Conservation (phyloP, 164 flowering plant genomes). For the Hamamelis virginiana region DNA sequence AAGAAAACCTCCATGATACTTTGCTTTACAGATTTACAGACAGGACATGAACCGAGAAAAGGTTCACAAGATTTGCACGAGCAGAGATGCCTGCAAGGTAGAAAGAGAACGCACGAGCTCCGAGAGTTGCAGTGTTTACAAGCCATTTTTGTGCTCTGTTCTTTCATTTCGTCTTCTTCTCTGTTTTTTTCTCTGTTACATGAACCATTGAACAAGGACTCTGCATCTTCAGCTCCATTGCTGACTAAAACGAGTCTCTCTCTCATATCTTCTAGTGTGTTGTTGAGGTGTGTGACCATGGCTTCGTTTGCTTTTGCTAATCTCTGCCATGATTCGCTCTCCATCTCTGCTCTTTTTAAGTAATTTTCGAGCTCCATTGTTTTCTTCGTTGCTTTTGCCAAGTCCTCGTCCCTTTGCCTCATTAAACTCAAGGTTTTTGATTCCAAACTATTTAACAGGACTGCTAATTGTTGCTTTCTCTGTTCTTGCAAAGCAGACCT, state of each 20-base stretch:
- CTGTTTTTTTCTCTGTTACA: not conserved
- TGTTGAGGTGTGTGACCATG: constrained; percentile 23
- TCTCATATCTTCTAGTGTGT: constrained; percentile 8
- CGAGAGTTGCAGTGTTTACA: constrained; percentile 27
- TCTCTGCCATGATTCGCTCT: constrained; percentile 31
- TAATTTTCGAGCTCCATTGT: constrained; percentile 36
- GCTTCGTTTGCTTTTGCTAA: constrained; percentile 27
- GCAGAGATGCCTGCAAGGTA: constrained; percentile 56
- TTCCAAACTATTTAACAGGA: constrained; percentile 28
- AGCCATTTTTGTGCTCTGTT: constrained; percentile 4
- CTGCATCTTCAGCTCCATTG: constrained; percentile 16
- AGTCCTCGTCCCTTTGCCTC: constrained; percentile 39
- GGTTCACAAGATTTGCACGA: constrained; percentile 45
- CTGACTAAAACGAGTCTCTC: constrained; percentile 3
- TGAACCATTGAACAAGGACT: constrained; percentile 10
- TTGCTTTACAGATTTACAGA: constrained; percentile 40
- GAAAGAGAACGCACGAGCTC: constrained; percentile 23
- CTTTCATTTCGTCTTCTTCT: not conserved
- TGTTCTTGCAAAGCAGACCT: constrained; percentile 40
- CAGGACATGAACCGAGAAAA: constrained; percentile 36
- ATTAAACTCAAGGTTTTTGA: constrained; percentile 22
- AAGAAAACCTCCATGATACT: constrained; percentile 50
- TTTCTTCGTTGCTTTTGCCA: constrained; percentile 30
- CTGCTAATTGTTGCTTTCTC: constrained; percentile 26
- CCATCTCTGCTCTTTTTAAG: constrained; percentile 30